Percentiles rank a stretch among this genome's conserved stretches.
Conservation (phyloP, 148 eudicot genomes). For the Rhododendron vialii region DNA sequence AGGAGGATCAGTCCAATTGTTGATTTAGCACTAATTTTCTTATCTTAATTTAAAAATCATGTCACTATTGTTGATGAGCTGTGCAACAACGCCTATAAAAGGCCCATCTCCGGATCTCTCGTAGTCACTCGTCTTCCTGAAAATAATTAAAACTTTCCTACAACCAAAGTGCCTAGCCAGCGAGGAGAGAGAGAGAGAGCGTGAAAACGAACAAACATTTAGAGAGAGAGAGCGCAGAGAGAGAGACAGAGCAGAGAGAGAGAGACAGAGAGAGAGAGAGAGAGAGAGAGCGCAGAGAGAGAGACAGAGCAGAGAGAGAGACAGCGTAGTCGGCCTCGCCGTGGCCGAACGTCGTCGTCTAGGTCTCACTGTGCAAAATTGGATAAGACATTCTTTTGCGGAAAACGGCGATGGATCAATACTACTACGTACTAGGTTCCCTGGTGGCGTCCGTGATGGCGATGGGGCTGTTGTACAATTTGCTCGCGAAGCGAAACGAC, state of each 20-base stretch:
- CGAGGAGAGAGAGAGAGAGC: neutral
- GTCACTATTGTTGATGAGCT: neutral
- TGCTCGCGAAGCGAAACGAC: slow-evolving; percentile 20
- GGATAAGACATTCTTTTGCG: neutral
- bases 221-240: neutral
- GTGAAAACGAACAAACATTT: neutral
- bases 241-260: neutral
- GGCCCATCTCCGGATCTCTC: neutral
- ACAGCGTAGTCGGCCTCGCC: neutral
- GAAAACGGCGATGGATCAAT: slow-evolving; percentile 31
- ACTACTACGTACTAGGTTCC: slow-evolving; percentile 22
- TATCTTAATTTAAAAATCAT: no score
- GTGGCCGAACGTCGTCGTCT: neutral
- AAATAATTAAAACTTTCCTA: neutral
- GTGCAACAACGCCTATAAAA: slow-evolving; percentile 8
- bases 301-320: neutral
- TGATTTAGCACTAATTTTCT: neutral
- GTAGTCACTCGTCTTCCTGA: neutral
- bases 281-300: no score
- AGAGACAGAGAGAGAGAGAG: neutral
- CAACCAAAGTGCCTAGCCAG: neutral
- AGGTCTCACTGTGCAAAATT: neutral
- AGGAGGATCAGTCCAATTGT: neutral
- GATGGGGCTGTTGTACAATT: slow-evolving; percentile 21
- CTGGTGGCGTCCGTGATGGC: slow-evolving; percentile 35